Percentiles rank a stretch among this genome's conserved stretches.
Conservation (phyloP, 352 stramenopile species). For the Phytophthora lateralis region DNA sequence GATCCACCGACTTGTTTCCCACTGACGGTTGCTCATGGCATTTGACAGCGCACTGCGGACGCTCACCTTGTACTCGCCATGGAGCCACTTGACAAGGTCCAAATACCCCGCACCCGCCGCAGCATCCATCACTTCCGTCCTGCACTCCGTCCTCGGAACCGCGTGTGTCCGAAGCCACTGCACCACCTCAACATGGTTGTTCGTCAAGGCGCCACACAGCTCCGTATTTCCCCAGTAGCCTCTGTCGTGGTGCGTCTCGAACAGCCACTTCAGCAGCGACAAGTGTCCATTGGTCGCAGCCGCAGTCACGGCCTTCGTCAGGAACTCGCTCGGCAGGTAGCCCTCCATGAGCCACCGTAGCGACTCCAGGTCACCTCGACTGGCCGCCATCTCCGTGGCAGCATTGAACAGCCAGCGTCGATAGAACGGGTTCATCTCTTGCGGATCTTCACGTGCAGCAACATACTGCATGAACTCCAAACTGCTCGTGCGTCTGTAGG, state of each 20-base stretch:
- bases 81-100: slow-evolving; percentile 26
- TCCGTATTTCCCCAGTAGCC: slow-evolving; percentile 32
- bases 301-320: slow-evolving; percentile 28
- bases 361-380: background rate
- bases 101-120: slow-evolving; percentile 16
- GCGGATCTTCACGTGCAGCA: slow-evolving; percentile 18
- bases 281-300: slow-evolving; percentile 25
- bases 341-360: slow-evolving; percentile 3
- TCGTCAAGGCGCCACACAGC: slow-evolving; percentile 24
- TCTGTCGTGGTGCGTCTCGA: slow-evolving; percentile 15
- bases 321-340: slow-evolving; percentile 24
- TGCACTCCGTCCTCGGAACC: slow-evolving; percentile 16
- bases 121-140: slow-evolving; percentile 24
- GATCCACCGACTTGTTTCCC: slow-evolving; percentile 27
- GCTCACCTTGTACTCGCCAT: slow-evolving; percentile 18
- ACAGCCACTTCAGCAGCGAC: slow-evolving; percentile 29
- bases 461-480: slow-evolving; percentile 21
- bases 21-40: slow-evolving; percentile 21
- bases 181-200: slow-evolving; percentile 15
- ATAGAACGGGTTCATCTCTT: slow-evolving; percentile 23
- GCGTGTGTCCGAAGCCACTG: slow-evolving; percentile 24
- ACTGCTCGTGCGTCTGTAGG: slow-evolving; percentile 12
- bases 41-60: slow-evolving; percentile 11
- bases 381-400: slow-evolving; percentile 18
- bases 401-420: slow-evolving; percentile 29